Conservation (phyloP, 2,329 filamentous ascomycete genomes). For the Claviceps humidiphila region DNA sequence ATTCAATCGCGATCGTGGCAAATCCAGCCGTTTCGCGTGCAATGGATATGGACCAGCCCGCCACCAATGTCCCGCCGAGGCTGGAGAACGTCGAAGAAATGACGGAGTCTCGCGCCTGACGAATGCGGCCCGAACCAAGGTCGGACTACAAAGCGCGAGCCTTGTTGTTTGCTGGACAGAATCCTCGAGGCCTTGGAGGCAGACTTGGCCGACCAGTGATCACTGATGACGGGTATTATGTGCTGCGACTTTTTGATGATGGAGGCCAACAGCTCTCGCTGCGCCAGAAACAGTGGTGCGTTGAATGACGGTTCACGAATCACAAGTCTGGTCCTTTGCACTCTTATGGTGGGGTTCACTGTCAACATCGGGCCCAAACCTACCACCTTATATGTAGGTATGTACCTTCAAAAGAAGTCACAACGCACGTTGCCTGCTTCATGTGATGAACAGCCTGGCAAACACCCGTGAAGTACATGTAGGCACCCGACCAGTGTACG, state of each 20-base stretch:
- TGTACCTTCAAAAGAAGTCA: background rate
- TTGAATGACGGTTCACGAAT: background rate
- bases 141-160: background rate
- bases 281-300: background rate
- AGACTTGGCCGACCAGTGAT: background rate
- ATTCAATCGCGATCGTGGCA: background rate
- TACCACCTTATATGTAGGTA: too few species aligned
- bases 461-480: too few species aligned
- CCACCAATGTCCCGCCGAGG: background rate
- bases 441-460: too few species aligned
- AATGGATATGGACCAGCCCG: too few species aligned
- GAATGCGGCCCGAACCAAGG: background rate
- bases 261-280: background rate
- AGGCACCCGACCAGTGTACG: too few species aligned
- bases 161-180: background rate
- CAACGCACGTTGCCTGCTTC: background rate
- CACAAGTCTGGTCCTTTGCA: background rate
- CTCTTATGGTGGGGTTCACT: background rate
- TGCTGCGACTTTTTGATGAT: background rate
- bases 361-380: background rate
- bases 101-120: background rate
- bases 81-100: background rate
- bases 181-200: background rate
- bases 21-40: background rate
- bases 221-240: background rate